Evolutionary conservation across 257 asterid genomes (phyloP).

Genomic region (Datura wrightii): DNA sequence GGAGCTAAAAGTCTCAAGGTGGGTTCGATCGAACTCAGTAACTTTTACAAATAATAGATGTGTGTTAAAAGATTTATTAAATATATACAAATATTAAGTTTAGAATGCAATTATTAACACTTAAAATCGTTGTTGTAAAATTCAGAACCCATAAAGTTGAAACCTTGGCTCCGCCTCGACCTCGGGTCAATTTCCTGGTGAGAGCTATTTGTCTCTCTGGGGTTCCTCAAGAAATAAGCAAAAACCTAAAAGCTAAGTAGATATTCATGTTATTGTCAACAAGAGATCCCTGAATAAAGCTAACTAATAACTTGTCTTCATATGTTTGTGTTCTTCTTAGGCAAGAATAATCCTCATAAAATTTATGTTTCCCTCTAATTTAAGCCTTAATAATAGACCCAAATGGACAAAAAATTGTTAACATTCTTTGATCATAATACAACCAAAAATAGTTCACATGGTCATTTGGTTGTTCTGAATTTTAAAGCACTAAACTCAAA

Average conservation of each 20-base stretch:
- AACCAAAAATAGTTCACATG: constrained; percentile 52
- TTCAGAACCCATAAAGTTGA: background rate
- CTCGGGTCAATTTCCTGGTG: background rate
- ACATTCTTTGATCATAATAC: constrained; percentile 36
- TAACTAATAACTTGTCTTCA: constrained; percentile 51
- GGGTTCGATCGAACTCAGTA: background rate
- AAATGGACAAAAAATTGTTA: constrained; percentile 27
- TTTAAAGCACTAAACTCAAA: constrained; percentile 31
- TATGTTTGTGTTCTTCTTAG: constrained; percentile 40
- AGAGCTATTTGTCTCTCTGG: constrained; percentile 18
- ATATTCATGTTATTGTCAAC: constrained; percentile 44
- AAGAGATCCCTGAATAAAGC: constrained; percentile 22
- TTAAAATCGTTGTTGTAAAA: background rate
- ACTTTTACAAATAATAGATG: background rate
- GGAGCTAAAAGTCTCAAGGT: background rate
- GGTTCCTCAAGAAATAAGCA: constrained; percentile 37
- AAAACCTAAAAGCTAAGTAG: constrained; percentile 35
- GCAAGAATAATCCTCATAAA: constrained; percentile 33
- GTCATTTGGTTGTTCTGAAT: constrained; percentile 45
- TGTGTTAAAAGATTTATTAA: background rate
- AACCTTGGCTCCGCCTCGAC: background rate
- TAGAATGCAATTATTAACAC: background rate
- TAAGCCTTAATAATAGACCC: constrained; percentile 34
- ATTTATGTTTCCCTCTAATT: constrained; percentile 32
- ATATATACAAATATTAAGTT: too few relatives aligned